phyloP scores from a whole-genome alignment of 208 protist species.

The Wallacemonas collosoma region DNA sequence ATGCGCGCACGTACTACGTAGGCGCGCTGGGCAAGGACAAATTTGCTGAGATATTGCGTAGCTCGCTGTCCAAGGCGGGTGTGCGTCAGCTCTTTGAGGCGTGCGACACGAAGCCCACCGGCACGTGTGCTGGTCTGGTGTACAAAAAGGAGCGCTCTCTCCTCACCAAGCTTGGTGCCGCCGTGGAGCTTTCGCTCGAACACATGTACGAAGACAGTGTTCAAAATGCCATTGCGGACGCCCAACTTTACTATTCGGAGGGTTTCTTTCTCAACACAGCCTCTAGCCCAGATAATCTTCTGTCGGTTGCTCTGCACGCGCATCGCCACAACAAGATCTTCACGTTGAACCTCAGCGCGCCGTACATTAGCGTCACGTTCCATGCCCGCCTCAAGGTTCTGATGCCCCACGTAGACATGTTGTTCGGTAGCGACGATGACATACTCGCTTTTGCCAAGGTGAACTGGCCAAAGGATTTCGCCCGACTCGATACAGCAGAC shows the following conservation, averaged over 20 bases:
- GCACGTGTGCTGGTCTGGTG: slow-evolving; percentile 96
- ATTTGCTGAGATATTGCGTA: slow-evolving; percentile 78
- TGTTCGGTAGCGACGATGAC: slow-evolving; percentile 97
- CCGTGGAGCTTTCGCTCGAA: slow-evolving; percentile 85
- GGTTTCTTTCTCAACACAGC: slow-evolving; percentile 96
- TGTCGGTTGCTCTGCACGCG: slow-evolving; percentile 78
- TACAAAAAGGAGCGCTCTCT: slow-evolving; percentile 91
- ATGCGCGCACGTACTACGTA: slow-evolving; percentile 49
- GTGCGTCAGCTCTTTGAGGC: slow-evolving; percentile 77
- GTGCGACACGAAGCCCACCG: slow-evolving; percentile 77
- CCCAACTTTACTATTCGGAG: slow-evolving; percentile 83
- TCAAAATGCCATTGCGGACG: slow-evolving; percentile 52
- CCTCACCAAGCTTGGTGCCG: slow-evolving; percentile 95
- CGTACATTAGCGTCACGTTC: slow-evolving; percentile 94
- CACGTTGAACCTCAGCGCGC: slow-evolving; percentile 94
- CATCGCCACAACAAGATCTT: slow-evolving; percentile 90
- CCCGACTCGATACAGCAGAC: slow-evolving; percentile 13
- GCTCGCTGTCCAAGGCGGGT: slow-evolving; percentile 64
- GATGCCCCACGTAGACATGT: slow-evolving; percentile 93
- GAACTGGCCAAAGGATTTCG: slow-evolving; percentile 62
- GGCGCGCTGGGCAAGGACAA: slow-evolving; percentile 95
- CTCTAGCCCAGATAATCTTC: slow-evolving; percentile 83
- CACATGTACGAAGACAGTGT: slow-evolving; percentile 57
- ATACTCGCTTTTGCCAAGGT: slow-evolving; percentile 70
- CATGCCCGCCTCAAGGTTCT: slow-evolving; percentile 68